phyloP scores from a whole-genome alignment of 495 filamentous ascomycete genomes.

The Aspergillus taichungensis region DNA sequence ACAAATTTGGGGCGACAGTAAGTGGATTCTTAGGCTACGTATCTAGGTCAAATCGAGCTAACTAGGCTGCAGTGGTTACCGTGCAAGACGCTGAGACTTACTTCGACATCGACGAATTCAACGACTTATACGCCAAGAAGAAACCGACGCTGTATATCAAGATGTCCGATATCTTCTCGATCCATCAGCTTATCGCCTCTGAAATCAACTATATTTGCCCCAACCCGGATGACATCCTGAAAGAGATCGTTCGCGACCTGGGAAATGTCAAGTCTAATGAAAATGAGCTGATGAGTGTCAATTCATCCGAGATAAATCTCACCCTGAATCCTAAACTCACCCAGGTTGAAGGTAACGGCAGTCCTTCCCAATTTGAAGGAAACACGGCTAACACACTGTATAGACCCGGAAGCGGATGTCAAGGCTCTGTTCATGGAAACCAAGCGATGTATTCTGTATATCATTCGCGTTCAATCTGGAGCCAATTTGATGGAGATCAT shows the following conservation, averaged over 20 bases:
- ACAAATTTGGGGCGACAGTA: conserved; percentile 60
- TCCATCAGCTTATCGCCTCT: conserved; percentile 77
- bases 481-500: conserved; percentile 89
- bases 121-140: conserved; percentile 89
- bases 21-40: conserved; percentile 15
- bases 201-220: conserved; percentile 71
- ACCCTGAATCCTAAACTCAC: conserved; percentile 87
- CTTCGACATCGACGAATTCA: conserved; percentile 98
- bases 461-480: conserved; percentile 94
- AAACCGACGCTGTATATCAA: conserved; percentile 98
- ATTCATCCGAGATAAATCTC: conserved; percentile 83
- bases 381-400: conserved; percentile 6
- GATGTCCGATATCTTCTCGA: conserved; percentile 93
- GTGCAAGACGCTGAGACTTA: conserved; percentile 79
- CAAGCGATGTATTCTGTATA: conserved; percentile 93
- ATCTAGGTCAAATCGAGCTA: conserved; percentile 5
- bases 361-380: not conserved
- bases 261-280: conserved; percentile 94
- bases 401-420: conserved; percentile 81
- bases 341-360: conserved; percentile 59
- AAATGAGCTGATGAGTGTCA: conserved; percentile 78
- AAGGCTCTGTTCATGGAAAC: conserved; percentile 96
- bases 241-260: conserved; percentile 85
- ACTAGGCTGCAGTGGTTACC: conserved; percentile 54
- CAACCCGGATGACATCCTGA: conserved; percentile 74